These are phyloP conservation scores for Bifiguratus adelaidae DNA, from an alignment of 192 early-diverging fungal genomes.

Conservation along the genomic window DNA sequence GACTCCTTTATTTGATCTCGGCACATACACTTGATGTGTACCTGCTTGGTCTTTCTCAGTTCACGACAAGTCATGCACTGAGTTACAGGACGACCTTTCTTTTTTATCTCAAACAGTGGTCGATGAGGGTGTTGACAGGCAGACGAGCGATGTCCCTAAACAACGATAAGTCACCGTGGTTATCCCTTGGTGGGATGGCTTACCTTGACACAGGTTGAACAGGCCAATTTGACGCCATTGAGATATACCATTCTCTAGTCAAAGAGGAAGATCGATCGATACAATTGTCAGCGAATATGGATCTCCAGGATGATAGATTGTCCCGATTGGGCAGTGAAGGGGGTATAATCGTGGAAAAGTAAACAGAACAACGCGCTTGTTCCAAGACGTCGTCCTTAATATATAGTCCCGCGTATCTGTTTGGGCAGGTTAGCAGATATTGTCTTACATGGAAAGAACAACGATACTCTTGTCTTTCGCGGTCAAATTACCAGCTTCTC, in stretches of 20 bases:
- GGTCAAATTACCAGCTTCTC: too few relatives aligned
- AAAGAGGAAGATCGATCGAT: too few relatives aligned
- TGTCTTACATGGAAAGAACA: too few relatives aligned
- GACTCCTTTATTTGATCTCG: slow-evolving; percentile 1
- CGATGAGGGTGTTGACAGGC: slow-evolving; percentile 30
- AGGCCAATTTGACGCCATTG: slow-evolving; percentile 15
- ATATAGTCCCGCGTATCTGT: too few relatives aligned
- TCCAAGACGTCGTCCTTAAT: too few relatives aligned
- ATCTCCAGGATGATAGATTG: too few relatives aligned
- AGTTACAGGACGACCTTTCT: slow-evolving; percentile 58
- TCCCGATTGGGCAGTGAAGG: too few relatives aligned
- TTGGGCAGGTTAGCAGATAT: too few relatives aligned
- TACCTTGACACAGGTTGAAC: slow-evolving; percentile 23
- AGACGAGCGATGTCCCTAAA: slow-evolving; percentile 22
- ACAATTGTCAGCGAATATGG: too few relatives aligned
- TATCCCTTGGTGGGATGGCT: neutral
- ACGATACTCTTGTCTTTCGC: too few relatives aligned
- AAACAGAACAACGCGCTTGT: too few relatives aligned
- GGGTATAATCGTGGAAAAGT: too few relatives aligned
- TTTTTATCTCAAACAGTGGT: slow-evolving; percentile 47
- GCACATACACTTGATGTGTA: slow-evolving; percentile 55
- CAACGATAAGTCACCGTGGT: neutral
- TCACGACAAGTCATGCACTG: slow-evolving; percentile 55
- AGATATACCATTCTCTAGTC: slow-evolving; percentile 16
- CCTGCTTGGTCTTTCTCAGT: slow-evolving; percentile 50